A percentile compares a stretch with the other conserved stretches of the same genome.
Evolutionary conservation across 441 rosid genomes (phyloP).

Genomic region (Metrosideros polymorpha): DNA sequence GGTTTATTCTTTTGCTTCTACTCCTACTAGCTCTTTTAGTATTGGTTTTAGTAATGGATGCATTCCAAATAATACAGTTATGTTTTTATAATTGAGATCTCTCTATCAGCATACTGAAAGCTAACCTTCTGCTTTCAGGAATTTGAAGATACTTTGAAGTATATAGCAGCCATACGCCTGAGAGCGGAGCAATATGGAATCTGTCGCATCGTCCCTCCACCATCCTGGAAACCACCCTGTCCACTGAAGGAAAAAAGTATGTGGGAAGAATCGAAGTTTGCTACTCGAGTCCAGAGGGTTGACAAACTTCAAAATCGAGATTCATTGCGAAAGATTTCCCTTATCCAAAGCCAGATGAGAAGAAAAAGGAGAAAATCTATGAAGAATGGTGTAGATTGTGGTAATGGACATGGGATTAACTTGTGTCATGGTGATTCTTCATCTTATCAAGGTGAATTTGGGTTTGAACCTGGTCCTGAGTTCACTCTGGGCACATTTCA

Average conservation of each 20-base stretch:
- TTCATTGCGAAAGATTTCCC: conserved; percentile 65
- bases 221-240: conserved; percentile 98
- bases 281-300: conserved; percentile 95
- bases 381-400: conserved; percentile 51
- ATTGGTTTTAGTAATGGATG: background rate
- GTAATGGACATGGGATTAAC: conserved; percentile 30
- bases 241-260: conserved; percentile 62
- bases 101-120: background rate
- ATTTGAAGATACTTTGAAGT: conserved; percentile 86
- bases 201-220: conserved; percentile 97
- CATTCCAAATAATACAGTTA: background rate
- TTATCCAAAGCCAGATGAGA: conserved; percentile 35
- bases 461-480: conserved; percentile 96
- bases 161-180: conserved; percentile 74
- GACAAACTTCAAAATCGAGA: conserved; percentile 96
- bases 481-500: conserved; percentile 73
- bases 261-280: conserved; percentile 82
- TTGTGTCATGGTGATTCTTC: conserved; percentile 30
- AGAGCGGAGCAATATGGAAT: conserved; percentile 93
- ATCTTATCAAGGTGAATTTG: conserved; percentile 67
- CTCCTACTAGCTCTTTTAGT: conserved; percentile 6
- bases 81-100: background rate
- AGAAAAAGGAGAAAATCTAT: conserved; percentile 79
- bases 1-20: conserved; percentile 38
- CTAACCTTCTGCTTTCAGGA: conserved; percentile 39